These are phyloP conservation scores for Penicillium ochrochloron DNA, from an alignment of 495 filamentous ascomycete species.

Conservation along the genomic window DNA sequence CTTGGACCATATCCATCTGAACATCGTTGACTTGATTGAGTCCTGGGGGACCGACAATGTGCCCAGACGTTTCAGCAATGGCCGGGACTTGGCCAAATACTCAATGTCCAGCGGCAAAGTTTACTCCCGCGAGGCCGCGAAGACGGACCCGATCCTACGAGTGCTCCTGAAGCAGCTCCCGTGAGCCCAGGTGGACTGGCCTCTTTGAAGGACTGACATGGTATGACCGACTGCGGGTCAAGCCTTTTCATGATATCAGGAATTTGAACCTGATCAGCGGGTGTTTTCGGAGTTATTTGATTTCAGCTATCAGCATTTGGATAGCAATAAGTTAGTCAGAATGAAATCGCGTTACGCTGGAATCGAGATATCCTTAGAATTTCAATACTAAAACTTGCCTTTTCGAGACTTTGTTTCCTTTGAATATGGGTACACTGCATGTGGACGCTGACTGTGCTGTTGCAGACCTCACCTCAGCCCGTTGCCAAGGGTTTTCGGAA, in stretches of 20 bases:
- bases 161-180: slow-evolving; percentile 38
- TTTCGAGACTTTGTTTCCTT: background rate
- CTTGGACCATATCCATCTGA: slow-evolving; percentile 46
- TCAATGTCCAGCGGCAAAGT: slow-evolving; percentile 35
- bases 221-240: background rate
- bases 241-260: background rate
- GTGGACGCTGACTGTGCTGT: background rate
- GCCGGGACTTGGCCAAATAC: slow-evolving; percentile 43
- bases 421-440: background rate
- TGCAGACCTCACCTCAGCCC: background rate
- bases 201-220: background rate
- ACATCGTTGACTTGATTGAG: slow-evolving; percentile 58
- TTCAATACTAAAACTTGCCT: background rate
- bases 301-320: background rate
- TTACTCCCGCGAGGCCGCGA: slow-evolving; percentile 41
- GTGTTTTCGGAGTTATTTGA: background rate
- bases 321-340: background rate
- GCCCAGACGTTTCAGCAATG: slow-evolving; percentile 37
- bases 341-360: background rate
- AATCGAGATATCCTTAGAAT: background rate
- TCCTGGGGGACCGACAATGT: slow-evolving; percentile 33
- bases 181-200: background rate
- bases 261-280: background rate
- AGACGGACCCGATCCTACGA: slow-evolving; percentile 45
- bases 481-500: background rate